phyloP scores from a whole-genome alignment of 345 rosid genomes.

The Eucalyptus fibrosa region DNA sequence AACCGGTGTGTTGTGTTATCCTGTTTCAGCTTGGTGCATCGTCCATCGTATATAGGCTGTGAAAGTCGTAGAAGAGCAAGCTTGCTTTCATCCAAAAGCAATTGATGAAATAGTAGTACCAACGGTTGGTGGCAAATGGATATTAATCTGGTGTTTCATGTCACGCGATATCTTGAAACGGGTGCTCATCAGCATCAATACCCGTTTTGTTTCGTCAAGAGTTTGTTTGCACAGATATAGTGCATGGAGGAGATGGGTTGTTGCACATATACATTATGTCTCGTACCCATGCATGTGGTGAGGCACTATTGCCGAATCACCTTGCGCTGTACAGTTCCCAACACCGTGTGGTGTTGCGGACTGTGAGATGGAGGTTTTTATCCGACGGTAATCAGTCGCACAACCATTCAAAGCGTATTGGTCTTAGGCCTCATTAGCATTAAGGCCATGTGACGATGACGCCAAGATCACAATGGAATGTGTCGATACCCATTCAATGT shows the following conservation, averaged over 20 bases:
- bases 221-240: background rate
- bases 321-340: background rate
- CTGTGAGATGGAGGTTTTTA: background rate
- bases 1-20: background rate
- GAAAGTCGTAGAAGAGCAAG: background rate
- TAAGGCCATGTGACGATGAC: background rate
- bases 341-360: background rate
- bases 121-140: background rate
- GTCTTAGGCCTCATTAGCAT: background rate
- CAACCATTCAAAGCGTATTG: background rate
- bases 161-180: background rate
- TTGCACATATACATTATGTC: background rate
- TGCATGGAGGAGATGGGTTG: background rate
- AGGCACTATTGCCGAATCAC: background rate
- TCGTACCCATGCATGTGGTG: background rate
- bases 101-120: background rate
- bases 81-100: background rate
- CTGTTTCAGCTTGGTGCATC: background rate
- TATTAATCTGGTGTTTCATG: background rate
- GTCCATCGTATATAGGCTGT: background rate
- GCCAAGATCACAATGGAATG: background rate
- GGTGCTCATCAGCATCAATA: background rate
- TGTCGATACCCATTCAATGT: background rate
- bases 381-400: background rate
- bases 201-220: background rate